These are phyloP conservation scores for Eucalyptus globulus DNA, from an alignment of 345 rosid genomes.

Conservation along the genomic window DNA sequence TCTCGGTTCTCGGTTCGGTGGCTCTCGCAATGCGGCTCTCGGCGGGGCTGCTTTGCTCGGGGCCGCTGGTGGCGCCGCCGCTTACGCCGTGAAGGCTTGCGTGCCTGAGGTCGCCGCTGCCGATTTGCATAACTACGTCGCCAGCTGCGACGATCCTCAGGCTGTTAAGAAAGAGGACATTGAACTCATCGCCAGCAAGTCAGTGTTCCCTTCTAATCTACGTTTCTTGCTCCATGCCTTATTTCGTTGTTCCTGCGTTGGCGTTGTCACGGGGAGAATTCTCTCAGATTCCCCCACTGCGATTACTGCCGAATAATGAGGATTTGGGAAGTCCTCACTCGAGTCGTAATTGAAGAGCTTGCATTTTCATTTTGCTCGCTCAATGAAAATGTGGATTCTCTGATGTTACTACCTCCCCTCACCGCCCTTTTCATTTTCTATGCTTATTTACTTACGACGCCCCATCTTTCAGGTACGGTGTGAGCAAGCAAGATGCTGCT, in stretches of 20 bases:
- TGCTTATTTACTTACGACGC: neutral
- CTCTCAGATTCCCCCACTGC: neutral
- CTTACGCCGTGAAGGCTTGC: constrained; percentile 43
- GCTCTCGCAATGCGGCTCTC: constrained; percentile 42
- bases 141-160: constrained; percentile 48
- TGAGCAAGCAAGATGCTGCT: constrained; percentile 73
- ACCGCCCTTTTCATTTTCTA: neutral
- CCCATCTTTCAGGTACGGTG: constrained; percentile 53
- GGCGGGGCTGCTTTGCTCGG: constrained; percentile 70
- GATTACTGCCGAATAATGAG: neutral
- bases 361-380: neutral
- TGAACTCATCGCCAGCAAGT: constrained; percentile 72
- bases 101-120: constrained; percentile 93
- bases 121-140: constrained; percentile 67
- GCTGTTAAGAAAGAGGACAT: constrained; percentile 60
- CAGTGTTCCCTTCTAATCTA: constrained; percentile 6
- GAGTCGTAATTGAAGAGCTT: neutral
- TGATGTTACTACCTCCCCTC: neutral
- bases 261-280: neutral
- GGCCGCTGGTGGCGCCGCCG: constrained; percentile 71
- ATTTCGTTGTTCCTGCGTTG: neutral
- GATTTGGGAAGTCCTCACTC: neutral
- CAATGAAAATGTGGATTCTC: neutral
- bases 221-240: neutral
- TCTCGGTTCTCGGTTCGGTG: constrained; percentile 50